Percentiles rank a stretch among this genome's conserved stretches.
phyloP scores from a whole-genome alignment of 495 filamentous ascomycete species.

The Lichenothelia convexa region DNA sequence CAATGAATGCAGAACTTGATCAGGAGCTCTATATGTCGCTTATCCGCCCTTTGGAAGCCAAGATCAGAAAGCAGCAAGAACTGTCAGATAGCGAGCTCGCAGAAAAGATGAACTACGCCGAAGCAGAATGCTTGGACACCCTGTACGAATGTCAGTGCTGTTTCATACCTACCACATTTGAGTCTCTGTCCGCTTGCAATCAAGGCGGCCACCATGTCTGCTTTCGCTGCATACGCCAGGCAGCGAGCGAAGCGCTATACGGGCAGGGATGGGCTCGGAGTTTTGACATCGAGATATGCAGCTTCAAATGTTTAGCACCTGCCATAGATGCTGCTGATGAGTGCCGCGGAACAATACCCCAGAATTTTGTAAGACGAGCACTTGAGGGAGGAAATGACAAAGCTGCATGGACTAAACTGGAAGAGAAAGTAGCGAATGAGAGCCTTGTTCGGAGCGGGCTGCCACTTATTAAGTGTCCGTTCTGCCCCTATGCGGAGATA shows the following conservation, averaged over 20 bases:
- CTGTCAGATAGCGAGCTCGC: slow-evolving; percentile 45
- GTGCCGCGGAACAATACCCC: slow-evolving; percentile 58
- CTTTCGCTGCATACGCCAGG: slow-evolving; percentile 61
- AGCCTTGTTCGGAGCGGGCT: slow-evolving; percentile 49
- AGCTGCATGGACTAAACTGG: slow-evolving; percentile 51
- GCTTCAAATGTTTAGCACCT: slow-evolving; percentile 65
- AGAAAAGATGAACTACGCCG: slow-evolving; percentile 46
- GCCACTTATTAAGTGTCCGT: slow-evolving; percentile 71
- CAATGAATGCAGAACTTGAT: slow-evolving; percentile 64
- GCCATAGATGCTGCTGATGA: slow-evolving; percentile 26
- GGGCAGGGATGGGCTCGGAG: slow-evolving; percentile 82
- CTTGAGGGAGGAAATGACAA: slow-evolving; percentile 43
- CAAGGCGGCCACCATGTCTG: slow-evolving; percentile 64
- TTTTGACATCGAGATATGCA: slow-evolving; percentile 48
- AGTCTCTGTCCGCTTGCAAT: slow-evolving; percentile 61
- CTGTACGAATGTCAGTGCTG: slow-evolving; percentile 87
- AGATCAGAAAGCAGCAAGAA: slow-evolving; percentile 37
- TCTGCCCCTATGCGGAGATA: slow-evolving; percentile 76
- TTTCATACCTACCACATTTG: slow-evolving; percentile 57
- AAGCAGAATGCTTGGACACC: slow-evolving; percentile 52
- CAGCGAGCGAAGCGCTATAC: slow-evolving; percentile 69
- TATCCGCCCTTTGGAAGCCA: slow-evolving; percentile 41
- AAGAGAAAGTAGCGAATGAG: slow-evolving; percentile 58
- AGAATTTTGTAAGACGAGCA: slow-evolving; percentile 48
- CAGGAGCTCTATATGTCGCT: slow-evolving; percentile 52